Evolutionary conservation across 495 filamentous ascomycete genomes (phyloP).

Genomic region (Aspergillus homomorphus): DNA sequence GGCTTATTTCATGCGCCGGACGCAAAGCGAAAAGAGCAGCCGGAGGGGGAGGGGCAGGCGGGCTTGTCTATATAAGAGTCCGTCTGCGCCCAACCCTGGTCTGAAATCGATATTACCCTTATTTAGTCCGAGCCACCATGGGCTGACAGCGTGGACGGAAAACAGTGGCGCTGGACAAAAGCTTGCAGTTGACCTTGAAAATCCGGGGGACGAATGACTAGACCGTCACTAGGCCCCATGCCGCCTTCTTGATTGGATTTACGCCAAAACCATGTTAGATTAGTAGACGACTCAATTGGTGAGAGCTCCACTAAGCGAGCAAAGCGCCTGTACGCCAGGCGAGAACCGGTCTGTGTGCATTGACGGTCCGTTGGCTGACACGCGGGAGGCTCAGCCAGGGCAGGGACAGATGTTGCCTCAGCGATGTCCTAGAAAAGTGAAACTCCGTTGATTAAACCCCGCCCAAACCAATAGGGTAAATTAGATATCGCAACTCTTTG

Average conservation of each 20-base stretch:
- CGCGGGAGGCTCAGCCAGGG: not conserved
- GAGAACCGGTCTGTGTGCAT: not conserved
- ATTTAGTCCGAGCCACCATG: not conserved
- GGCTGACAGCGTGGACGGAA: slow-evolving; percentile 3
- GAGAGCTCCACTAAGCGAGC: not conserved
- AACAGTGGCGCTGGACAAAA: not conserved
- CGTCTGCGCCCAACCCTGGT: not conserved
- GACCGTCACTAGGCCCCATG: not conserved
- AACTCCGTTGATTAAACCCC: not conserved
- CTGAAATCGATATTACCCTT: slow-evolving; percentile 3
- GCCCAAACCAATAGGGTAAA: slow-evolving; percentile 1
- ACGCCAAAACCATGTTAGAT: not conserved
- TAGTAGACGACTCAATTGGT: not conserved
- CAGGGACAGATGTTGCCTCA: slow-evolving; percentile 17
- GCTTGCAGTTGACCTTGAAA: slow-evolving; percentile 1
- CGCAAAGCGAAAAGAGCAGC: not conserved
- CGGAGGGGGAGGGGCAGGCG: slow-evolving; percentile 5
- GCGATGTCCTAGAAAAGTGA: not conserved
- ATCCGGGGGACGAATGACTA: slow-evolving; percentile 1
- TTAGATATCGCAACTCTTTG: not conserved
- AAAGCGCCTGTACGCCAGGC: slow-evolving; percentile 10
- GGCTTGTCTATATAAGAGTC: slow-evolving; percentile 18
- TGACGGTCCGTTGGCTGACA: not conserved
- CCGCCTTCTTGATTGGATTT: too few relatives aligned
- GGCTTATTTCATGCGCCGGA: slow-evolving; percentile 1